These are phyloP conservation scores for Solanum chilense DNA, from an alignment of 257 asterid species.

Conservation along the genomic window DNA sequence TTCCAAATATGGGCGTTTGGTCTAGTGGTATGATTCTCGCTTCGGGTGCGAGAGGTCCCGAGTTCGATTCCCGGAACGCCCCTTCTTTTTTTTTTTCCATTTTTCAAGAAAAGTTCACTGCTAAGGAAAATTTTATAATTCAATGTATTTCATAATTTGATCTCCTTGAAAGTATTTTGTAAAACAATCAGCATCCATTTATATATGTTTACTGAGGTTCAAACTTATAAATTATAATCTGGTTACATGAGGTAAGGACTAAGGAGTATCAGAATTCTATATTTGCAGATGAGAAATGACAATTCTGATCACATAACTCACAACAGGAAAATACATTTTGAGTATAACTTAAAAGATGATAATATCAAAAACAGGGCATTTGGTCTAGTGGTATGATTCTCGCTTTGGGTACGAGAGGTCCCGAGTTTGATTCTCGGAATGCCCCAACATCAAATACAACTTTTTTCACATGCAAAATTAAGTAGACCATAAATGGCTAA, in stretches of 20 bases:
- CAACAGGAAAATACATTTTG: neutral
- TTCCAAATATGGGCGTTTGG: slow-evolving; percentile 9
- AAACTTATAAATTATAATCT: neutral
- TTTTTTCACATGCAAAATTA: neutral
- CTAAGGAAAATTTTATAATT: neutral
- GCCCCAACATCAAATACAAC: slow-evolving; percentile 20
- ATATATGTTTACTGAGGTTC: neutral
- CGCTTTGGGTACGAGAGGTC: slow-evolving; percentile 82
- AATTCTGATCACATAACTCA: neutral
- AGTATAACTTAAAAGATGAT: neutral
- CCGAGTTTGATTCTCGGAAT: slow-evolving; percentile 52
- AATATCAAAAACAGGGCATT: slow-evolving; percentile 23
- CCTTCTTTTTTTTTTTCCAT: neutral
- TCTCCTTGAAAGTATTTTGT: no score
- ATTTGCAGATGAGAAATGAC: neutral
- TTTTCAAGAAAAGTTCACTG: neutral
- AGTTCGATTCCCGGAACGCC: slow-evolving; percentile 73
- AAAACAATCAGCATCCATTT: neutral
- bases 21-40: slow-evolving; percentile 87
- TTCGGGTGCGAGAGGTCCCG: slow-evolving; percentile 78
- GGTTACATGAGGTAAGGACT: neutral
- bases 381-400: slow-evolving; percentile 90
- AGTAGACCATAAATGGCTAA: neutral
- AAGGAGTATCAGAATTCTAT: neutral
- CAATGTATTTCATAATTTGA: no score